Base-by-base conservation (phyloP, 768 basidiomycete genomes). In the Phaeotremella fagi region DNA sequence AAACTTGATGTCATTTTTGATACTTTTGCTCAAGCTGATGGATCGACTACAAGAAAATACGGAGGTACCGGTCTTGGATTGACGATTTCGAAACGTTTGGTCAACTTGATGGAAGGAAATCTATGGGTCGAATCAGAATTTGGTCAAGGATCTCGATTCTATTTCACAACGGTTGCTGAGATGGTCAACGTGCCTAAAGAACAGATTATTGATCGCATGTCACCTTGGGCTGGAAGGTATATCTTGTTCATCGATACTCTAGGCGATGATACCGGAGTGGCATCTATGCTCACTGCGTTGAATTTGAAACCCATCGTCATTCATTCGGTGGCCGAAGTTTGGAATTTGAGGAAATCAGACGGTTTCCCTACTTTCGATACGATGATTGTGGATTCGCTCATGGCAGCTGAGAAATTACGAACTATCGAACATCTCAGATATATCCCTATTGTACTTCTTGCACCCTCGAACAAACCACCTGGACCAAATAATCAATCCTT, bases 91-190 rank as follows among this genome's bases (percentile, higher is more conserved):
- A 98, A 97, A 71, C 87, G 92, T 1, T 84, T 99, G 22, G 94
- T 98, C 16, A 85, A 85, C 44, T 85, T 99, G 64, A 99, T 99
- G 95, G 84, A 89, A 64, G 95, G 95, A 42, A 89, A 94, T 67
- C 88, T 99, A 80, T 99, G 95, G 95, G 95, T 99, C 20, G 89
- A 95, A 76, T 87, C 85, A 57, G 90, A 94, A 73, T 88, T 94
- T 54, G 81, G 86, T 42, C 86, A 88, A 63, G 95, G 95, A 24
- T 88, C 64, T 52, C 60, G 68, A 52, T 75, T 97, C 82, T 94
- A 87, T 82, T 98, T 98, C 79, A 89, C 92, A 82, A 79, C 82
- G 48, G 38, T 63, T 27, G 61, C 70, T 25, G 68, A 72, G 45
- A 66, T 64, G 51, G 66, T 55, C n/a, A 54, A 50, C 18, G 53